Conservation (phyloP, 441 rosid genomes). For the Pelargonium cotyledonis region DNA sequence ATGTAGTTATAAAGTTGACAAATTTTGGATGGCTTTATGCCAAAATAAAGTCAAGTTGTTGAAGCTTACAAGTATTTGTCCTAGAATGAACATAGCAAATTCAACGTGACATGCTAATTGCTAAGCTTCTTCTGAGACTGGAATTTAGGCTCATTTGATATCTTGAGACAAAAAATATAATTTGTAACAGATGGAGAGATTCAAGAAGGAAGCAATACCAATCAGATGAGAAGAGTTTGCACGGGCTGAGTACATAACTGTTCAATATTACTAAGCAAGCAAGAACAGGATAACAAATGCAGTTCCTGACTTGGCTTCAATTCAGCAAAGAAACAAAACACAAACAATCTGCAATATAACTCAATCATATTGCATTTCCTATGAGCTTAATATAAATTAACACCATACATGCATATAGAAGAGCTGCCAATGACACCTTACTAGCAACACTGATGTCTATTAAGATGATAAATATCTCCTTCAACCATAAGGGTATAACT, state of each 20-base stretch:
- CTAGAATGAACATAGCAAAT: too few species aligned
- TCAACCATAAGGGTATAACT: not conserved
- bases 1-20: too few species aligned
- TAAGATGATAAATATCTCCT: not conserved
- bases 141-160: too few species aligned
- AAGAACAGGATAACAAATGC: not conserved
- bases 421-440: not conserved
- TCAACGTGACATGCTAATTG: too few species aligned
- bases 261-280: not conserved
- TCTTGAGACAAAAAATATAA: not conserved
- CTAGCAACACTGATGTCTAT: not conserved
- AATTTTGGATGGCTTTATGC: too few species aligned
- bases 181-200: not conserved
- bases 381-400: not conserved
- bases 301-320: not conserved
- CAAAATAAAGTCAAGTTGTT: too few species aligned
- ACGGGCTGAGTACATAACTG: not conserved
- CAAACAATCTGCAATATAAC: not conserved
- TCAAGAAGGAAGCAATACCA: not conserved
- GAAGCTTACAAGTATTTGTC: too few species aligned
- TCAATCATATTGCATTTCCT: not conserved
- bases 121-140: too few species aligned
- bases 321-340: not conserved
- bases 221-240: slow-evolving; percentile 3
- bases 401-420: not conserved